Base-by-base conservation (phyloP, 805 yeast genomes). In the Huiozyma naganishii region DNA sequence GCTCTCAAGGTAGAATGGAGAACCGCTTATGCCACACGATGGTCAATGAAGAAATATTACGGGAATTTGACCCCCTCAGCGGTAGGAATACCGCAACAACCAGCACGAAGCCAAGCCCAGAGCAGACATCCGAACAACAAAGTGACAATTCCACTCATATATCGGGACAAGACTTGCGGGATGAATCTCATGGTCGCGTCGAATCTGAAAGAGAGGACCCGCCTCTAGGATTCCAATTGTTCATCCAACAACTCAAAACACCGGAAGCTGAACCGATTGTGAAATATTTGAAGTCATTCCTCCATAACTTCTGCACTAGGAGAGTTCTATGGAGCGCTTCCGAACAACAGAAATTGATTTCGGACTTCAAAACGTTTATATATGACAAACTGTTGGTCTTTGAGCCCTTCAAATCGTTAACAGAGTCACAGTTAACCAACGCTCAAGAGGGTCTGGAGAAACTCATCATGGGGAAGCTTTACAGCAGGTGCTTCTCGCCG, bases 401-500 rank as follows among this genome's bases (percentile, higher is more conserved):
- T 53, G 83, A 82, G 48, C 97, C 97, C 1, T 90, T 92, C 60
- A 72, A 76, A 23, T 66, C 75, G 3, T 72, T 86, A 68, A 78
- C 77, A 12, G 74, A 70, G 2, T 69, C 69, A 17, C 79, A 74
- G 42, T 65, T 84, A 41, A 78, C 72, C 34, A 87, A 89, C 56
- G 80, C 95, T 2, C 68, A 80, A 51, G 97, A 88, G 53, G 98
- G 98, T 0, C 71, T 92, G 53, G 99, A 92, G 62, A 92, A 92
- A 61, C 70, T 92, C 37, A 72, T 94, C 7, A 86, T 89, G 95
- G 89, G 90, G 44, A 72, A 95, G 49, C 63, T 94, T 2, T 89
- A 87, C 59, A 69, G 70, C 1, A 76, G 74, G 43, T 82, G 90
- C 29, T 94, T 83, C 57, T 79, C 97, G 0, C 97, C 97, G 0